Percentiles rank a stretch among this genome's conserved stretches.
These are phyloP conservation scores for Camelina laxa DNA, from an alignment of 345 rosid species.

Conservation along the genomic window DNA sequence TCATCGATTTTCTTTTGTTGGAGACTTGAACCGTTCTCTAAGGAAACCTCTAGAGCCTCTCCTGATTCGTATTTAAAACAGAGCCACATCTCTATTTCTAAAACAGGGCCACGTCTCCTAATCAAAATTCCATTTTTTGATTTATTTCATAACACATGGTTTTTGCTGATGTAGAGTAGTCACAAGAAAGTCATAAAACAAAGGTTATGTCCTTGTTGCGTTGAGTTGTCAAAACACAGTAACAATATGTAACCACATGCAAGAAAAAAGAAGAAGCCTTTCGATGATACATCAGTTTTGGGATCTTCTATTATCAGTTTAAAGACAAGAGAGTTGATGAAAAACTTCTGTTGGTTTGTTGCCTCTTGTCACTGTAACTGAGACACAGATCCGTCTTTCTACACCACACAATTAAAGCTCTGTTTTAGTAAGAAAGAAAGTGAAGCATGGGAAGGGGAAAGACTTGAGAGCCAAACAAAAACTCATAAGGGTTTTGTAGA, in stretches of 20 bases:
- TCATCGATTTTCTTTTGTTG: constrained; percentile 21
- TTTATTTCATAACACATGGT: background rate
- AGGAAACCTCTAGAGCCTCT: constrained; percentile 27
- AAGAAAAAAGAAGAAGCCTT: constrained; percentile 14
- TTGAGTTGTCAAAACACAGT: constrained; percentile 38
- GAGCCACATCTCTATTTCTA: constrained; percentile 5
- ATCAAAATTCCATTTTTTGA: background rate
- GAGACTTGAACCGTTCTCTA: constrained; percentile 26
- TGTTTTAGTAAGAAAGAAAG: constrained; percentile 26
- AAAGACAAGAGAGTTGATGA: constrained; percentile 32
- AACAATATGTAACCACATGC: constrained; percentile 25
- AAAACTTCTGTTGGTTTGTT: constrained; percentile 36
- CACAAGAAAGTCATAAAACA: constrained; percentile 11
- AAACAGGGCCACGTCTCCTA: background rate
- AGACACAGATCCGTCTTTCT: constrained; percentile 37
- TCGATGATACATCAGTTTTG: constrained; percentile 41
- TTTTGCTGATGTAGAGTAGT: constrained; percentile 24
- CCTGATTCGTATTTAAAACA: constrained; percentile 20
- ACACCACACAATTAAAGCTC: constrained; percentile 29
- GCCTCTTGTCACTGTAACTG: constrained; percentile 31
- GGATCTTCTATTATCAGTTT: constrained; percentile 40
- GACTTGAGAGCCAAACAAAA: constrained; percentile 43
- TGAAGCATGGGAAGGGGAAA: constrained; percentile 32
- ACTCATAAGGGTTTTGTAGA: constrained; percentile 22
- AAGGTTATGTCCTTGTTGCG: constrained; percentile 26